These are phyloP conservation scores for Wickerhamiella spandovensis DNA, from an alignment of 805 yeast species.

Conservation along the genomic window DNA sequence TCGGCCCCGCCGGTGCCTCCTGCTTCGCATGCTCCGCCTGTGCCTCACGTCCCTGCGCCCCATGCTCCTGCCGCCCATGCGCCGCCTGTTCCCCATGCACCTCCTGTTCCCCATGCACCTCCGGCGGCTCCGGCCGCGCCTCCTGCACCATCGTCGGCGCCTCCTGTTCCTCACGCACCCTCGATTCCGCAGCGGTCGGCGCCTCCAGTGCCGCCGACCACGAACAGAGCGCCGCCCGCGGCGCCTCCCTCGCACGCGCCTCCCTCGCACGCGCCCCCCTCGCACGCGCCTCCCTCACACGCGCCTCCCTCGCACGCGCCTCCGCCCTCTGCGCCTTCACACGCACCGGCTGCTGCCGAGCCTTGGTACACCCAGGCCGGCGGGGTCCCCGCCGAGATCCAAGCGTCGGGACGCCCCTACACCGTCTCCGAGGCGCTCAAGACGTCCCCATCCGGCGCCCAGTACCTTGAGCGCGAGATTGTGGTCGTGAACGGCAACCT, in stretches of 20 bases:
- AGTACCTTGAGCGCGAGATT: slow-evolving; percentile 41
- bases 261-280: slow-evolving; percentile 10
- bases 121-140: slow-evolving; percentile 17
- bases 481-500: slow-evolving; percentile 63
- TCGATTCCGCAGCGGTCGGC: too few relatives aligned
- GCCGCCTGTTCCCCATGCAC: slow-evolving; percentile 7
- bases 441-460: background rate
- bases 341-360: background rate
- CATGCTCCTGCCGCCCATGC: slow-evolving; percentile 2
- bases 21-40: background rate
- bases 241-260: slow-evolving; percentile 11
- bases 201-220: too few relatives aligned
- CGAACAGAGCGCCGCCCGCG: background rate
- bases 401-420: background rate
- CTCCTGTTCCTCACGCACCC: too few relatives aligned
- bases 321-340: background rate
- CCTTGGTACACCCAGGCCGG: slow-evolving; percentile 4
- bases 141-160: background rate
- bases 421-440: background rate
- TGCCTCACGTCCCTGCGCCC: slow-evolving; percentile 8
- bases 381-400: slow-evolving; percentile 11
- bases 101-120: slow-evolving; percentile 14
- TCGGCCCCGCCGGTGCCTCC: slow-evolving; percentile 3
- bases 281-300: slow-evolving; percentile 4
- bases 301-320: slow-evolving; percentile 11